Evolutionary conservation across 306 rosid genomes (phyloP), one percentile per base, ranked within the genome.

Genomic region (Sicyos edulis): DNA sequence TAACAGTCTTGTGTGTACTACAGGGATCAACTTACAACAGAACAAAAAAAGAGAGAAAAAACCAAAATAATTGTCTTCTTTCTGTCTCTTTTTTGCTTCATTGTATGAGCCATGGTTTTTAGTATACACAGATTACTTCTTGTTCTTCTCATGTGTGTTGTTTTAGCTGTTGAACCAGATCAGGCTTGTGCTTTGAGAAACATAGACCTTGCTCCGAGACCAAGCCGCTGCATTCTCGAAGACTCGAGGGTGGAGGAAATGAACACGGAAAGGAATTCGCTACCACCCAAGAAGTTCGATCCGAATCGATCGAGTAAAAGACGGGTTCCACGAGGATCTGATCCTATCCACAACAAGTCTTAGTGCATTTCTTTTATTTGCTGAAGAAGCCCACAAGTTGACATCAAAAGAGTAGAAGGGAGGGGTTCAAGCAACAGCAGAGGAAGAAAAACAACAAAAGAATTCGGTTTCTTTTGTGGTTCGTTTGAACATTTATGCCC

Each of bases 311-410:
- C 97, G 7, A 91, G 86, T 88, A 85, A 93, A 79, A 77, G 97
- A 85, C 82, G 79, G 75, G 97, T 93, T 70, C 74, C 87, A 85
- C 80, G 73, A 82, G 99, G 99, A 52, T 80, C 99, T 16, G 97
- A 93, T 86, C 99, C 99, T 80, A 93, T 91, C 81, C 99, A 93
- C 84, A 93, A 93, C 80, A 85, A 83, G 84, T 63, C 73, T 76
- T 91, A 75, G 81, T 69, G 26, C 44, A 77, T 54, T 80, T 71
- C 77, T 76, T 73, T 64, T 54, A 59, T 50, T 57, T 70, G 76
- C 80, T 80, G 60, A 17, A 75, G 84, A 68, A 78, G 79, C 52
- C 45, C 71, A 79, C 37, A 74, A 78, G 75, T 75, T 78, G 80
- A 78, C 81, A 67, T 75, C 68, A 75, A 77, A 10, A 40, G 72